Evolutionary conservation across 495 filamentous ascomycete species (phyloP).

Genomic region (Tuber brumale): DNA sequence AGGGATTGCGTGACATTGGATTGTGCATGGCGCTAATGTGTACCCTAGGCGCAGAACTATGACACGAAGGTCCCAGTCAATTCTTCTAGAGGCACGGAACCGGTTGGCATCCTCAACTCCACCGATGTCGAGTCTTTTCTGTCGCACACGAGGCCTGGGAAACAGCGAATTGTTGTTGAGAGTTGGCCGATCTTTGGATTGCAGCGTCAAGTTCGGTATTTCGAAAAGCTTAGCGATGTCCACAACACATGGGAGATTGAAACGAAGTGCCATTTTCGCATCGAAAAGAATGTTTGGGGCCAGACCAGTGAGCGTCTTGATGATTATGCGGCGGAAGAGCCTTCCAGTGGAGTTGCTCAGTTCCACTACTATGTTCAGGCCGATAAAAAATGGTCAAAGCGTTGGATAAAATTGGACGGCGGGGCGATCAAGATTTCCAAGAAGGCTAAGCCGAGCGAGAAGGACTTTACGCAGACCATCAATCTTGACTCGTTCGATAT

Average conservation of each 20-base stretch:
- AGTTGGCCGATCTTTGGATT: conserved; percentile 68
- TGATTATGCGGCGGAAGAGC: conserved; percentile 53
- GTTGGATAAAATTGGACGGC: conserved; percentile 65
- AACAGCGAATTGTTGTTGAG: conserved; percentile 59
- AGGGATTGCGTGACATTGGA: not conserved
- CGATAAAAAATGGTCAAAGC: conserved; percentile 79
- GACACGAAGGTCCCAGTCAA: conserved; percentile 33
- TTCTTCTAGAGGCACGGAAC: conserved; percentile 21
- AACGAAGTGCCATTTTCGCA: conserved; percentile 49
- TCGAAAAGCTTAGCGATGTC: conserved; percentile 80
- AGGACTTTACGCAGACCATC: conserved; percentile 64
- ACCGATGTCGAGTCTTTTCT: conserved; percentile 33
- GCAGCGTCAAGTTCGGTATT: conserved; percentile 73
- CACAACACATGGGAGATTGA: conserved; percentile 89
- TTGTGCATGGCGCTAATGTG: conserved; percentile 1
- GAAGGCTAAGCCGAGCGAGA: conserved; percentile 54
- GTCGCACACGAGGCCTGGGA: conserved; percentile 30
- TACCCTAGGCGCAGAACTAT: conserved; percentile 13
- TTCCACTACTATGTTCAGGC: conserved; percentile 74
- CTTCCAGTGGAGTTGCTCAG: conserved; percentile 57
- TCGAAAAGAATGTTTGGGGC: conserved; percentile 40
- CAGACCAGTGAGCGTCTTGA: conserved; percentile 47
- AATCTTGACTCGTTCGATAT: conserved; percentile 93
- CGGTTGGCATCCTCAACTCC: conserved; percentile 20
- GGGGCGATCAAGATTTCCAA: conserved; percentile 74